Evolutionary conservation across 345 rosid genomes (phyloP).

Genomic region (Eutrema yunnanense): DNA sequence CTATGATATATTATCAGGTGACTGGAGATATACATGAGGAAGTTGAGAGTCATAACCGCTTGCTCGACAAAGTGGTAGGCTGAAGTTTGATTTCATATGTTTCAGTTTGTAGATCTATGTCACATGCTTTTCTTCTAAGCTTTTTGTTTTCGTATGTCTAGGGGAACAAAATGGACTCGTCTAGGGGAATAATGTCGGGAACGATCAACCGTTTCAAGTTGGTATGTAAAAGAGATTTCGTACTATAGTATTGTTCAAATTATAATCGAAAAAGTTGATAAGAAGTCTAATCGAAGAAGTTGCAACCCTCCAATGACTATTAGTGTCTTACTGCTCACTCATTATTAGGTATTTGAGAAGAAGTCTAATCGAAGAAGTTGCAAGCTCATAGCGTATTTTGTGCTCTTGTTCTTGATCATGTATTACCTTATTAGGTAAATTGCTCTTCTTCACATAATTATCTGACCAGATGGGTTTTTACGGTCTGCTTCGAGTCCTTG

Average conservation of each 20-base stretch:
- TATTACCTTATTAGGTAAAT: constrained; percentile 62
- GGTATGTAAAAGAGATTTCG: constrained; percentile 32
- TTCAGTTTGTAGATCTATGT: background rate
- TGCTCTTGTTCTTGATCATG: constrained; percentile 47
- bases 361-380: constrained; percentile 65
- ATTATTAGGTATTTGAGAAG: constrained; percentile 62
- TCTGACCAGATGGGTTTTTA: background rate
- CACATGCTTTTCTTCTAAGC: background rate
- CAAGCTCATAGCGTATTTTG: constrained; percentile 51
- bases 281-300: constrained; percentile 61
- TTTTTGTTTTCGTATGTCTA: constrained; percentile 13
- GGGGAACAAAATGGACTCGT: constrained; percentile 83
- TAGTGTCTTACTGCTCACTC: too few species aligned
- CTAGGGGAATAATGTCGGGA: constrained; percentile 85
- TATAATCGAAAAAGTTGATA: constrained; percentile 40
- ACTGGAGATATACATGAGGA: constrained; percentile 87
- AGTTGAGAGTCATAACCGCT: constrained; percentile 80
- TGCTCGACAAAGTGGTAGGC: constrained; percentile 65
- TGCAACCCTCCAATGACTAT: constrained; percentile 21
- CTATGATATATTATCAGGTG: constrained; percentile 37
- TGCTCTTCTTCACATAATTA: background rate
- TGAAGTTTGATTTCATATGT: constrained; percentile 4
- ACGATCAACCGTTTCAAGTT: constrained; percentile 80
- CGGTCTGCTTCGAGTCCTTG: background rate
- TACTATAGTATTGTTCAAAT: background rate